Conservation (phyloP, 768 basidiomycete species). For the Lenzites betulinus region DNA sequence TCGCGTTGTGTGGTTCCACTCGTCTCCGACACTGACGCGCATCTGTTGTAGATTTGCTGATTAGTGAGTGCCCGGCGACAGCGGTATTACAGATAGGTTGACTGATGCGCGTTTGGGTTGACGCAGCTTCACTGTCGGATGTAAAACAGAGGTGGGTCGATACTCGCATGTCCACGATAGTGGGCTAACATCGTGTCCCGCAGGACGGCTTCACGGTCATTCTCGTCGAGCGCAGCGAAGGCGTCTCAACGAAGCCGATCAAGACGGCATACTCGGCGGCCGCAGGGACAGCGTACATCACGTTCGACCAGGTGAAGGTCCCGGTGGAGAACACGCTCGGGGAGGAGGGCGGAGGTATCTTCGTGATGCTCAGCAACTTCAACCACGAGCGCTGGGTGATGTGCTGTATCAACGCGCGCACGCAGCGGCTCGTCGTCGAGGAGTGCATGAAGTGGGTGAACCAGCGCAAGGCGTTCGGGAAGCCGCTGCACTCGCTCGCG, state of each 20-base stretch:
- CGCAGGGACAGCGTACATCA: slow-evolving; percentile 83
- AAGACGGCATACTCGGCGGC: slow-evolving; percentile 86
- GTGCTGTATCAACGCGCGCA: slow-evolving; percentile 66
- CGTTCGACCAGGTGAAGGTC: slow-evolving; percentile 82
- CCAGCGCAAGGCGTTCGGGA: slow-evolving; percentile 93
- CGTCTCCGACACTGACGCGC: not conserved
- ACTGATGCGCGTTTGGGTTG: not conserved
- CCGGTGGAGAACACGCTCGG: slow-evolving; percentile 89
- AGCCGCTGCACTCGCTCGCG: slow-evolving; percentile 78
- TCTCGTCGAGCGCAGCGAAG: slow-evolving; percentile 80
- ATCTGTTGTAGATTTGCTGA: slow-evolving; percentile 34
- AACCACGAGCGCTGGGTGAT: slow-evolving; percentile 96
- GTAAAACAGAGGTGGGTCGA: slow-evolving; percentile 53
- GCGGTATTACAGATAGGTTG: not conserved
- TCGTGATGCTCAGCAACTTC: slow-evolving; percentile 74
- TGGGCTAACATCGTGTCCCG: slow-evolving; percentile 31
- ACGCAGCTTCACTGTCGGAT: slow-evolving; percentile 66
- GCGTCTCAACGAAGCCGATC: slow-evolving; percentile 81
- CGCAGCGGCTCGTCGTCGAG: slow-evolving; percentile 71
- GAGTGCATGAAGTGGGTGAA: slow-evolving; percentile 87
- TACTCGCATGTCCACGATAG: not conserved
- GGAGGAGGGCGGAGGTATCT: slow-evolving; percentile 71
- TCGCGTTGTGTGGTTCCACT: not conserved
- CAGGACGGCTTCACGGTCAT: slow-evolving; percentile 76
- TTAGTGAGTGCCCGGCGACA: slow-evolving; percentile 36